Evolutionary conservation across 2,329 filamentous ascomycete species (phyloP).

Genomic region (Penicillium sp.): DNA sequence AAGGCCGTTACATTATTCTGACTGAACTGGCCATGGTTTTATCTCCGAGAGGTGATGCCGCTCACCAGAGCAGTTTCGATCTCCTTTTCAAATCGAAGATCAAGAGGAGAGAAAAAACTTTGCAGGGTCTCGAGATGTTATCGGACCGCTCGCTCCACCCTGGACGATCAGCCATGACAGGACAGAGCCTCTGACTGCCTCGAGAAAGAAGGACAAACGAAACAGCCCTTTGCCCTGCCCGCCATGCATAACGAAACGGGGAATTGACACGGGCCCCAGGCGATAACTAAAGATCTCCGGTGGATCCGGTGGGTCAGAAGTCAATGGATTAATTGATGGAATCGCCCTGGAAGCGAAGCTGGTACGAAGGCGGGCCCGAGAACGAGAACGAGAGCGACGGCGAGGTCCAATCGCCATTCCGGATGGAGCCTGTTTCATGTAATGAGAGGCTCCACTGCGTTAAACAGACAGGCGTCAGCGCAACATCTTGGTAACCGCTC

Average conservation of each 20-base stretch:
- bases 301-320: not conserved
- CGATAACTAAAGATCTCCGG: not conserved
- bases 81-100: not conserved
- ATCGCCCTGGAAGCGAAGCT: constrained; percentile 15
- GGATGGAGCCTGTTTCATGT: not conserved
- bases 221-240: not conserved
- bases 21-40: not conserved
- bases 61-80: not conserved
- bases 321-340: not conserved
- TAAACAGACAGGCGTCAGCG: constrained; percentile 1
- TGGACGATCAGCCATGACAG: not conserved
- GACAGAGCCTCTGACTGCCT: not conserved
- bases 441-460: constrained; percentile 1
- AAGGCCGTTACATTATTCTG: too few species aligned
- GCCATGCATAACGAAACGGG: too few species aligned
- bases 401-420: constrained; percentile 14
- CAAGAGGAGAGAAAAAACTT: not conserved
- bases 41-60: not conserved
- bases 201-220: not conserved
- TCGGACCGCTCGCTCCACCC: not conserved
- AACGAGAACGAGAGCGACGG: constrained; percentile 26
- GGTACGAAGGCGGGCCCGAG: constrained; percentile 24
- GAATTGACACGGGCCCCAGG: not conserved
- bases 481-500: not conserved
- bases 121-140: not conserved